Conservation (phyloP, 202 grass and related monocot species). For the Setaria italica region DNA sequence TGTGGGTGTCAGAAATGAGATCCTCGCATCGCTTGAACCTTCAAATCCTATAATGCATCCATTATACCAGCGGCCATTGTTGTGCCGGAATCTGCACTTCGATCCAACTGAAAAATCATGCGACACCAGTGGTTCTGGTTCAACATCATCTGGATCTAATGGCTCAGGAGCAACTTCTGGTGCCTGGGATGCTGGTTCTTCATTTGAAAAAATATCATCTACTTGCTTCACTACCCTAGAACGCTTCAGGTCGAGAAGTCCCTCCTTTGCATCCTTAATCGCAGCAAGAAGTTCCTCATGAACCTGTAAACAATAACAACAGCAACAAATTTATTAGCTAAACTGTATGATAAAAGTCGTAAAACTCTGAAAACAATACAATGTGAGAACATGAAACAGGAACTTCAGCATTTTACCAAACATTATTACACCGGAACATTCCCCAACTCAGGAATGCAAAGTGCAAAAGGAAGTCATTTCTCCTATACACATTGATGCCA, state of each 20-base stretch:
- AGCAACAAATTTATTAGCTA: constrained; percentile 22
- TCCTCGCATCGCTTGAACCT: constrained; percentile 60
- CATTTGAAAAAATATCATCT: constrained; percentile 69
- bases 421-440: background rate
- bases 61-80: constrained; percentile 97
- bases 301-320: constrained; percentile 56
- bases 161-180: constrained; percentile 54
- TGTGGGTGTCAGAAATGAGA: constrained; percentile 90
- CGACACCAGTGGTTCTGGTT: constrained; percentile 59
- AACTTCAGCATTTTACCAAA: background rate
- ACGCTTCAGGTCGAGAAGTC: constrained; percentile 85
- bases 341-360: background rate
- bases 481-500: background rate
- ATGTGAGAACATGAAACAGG: background rate
- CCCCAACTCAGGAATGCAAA: background rate
- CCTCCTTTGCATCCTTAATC: constrained; percentile 92
- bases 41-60: constrained; percentile 78
- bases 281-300: constrained; percentile 81
- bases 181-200: constrained; percentile 30
- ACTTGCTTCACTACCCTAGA: constrained; percentile 76
- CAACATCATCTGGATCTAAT: constrained; percentile 53
- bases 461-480: background rate
- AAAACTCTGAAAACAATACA: background rate
- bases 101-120: constrained; percentile 67
- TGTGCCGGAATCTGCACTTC: constrained; percentile 92